Evolutionary conservation across 257 asterid species (phyloP).

Genomic region (Gentiana macrophylla): DNA sequence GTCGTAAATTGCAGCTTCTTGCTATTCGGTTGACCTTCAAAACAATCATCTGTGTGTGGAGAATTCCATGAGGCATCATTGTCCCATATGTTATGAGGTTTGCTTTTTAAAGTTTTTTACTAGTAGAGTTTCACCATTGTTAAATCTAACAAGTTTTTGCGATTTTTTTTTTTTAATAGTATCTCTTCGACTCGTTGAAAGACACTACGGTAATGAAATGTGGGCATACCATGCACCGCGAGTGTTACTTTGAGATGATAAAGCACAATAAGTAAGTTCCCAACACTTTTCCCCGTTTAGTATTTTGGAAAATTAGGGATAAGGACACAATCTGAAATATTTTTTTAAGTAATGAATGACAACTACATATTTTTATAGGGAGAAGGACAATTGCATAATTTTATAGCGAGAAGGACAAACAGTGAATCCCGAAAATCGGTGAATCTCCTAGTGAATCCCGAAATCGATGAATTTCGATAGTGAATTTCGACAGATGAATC

Average conservation of each 20-base stretch:
- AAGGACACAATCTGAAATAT: too few species aligned
- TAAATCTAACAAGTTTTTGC: constrained; percentile 2
- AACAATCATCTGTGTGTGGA: constrained; percentile 77
- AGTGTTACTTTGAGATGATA: constrained; percentile 79
- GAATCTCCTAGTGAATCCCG: too few species aligned
- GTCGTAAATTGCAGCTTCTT: constrained; percentile 43
- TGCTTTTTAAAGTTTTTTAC: background rate
- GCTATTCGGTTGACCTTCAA: constrained; percentile 60
- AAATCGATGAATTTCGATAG: too few species aligned
- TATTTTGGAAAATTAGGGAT: too few species aligned
- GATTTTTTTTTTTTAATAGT: too few species aligned
- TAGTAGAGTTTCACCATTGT: background rate
- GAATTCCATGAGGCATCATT: constrained; percentile 94
- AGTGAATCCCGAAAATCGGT: too few species aligned
- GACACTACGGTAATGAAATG: constrained; percentile 89
- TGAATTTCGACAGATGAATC: too few species aligned
- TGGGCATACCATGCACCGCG: constrained; percentile 94
- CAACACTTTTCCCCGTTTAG: background rate
- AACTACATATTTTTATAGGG: too few species aligned
- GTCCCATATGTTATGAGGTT: constrained; percentile 97
- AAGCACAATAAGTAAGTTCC: constrained; percentile 69
- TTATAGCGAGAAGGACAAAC: too few species aligned
- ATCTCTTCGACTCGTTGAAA: constrained; percentile 80
- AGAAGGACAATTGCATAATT: too few species aligned
- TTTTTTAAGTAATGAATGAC: too few species aligned